phyloP scores from a whole-genome alignment of 176 grass and related monocot genomes.

The Oryza officinalis region DNA sequence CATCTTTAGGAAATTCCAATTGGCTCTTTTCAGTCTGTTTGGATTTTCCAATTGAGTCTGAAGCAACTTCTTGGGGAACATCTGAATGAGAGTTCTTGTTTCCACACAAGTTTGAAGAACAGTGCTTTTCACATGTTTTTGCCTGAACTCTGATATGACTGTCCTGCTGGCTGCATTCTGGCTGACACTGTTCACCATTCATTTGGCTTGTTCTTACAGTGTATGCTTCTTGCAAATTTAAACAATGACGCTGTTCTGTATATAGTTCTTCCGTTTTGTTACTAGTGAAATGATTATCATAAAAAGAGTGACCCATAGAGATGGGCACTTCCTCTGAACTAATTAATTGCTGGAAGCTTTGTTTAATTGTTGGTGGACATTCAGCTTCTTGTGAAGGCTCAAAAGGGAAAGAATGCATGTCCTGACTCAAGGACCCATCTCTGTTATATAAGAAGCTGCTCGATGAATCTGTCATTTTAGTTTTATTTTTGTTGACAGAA shows the following conservation, averaged over 20 bases:
- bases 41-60: conserved; percentile 25
- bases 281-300: conserved; percentile 14
- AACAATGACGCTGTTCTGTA: conserved; percentile 3
- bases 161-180: conserved; percentile 20
- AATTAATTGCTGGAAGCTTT: conserved; percentile 33
- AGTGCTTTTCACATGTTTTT: conserved; percentile 27
- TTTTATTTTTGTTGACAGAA: conserved; percentile 44
- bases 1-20: no score
- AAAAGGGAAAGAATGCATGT: conserved; percentile 9
- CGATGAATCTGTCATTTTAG: conserved; percentile 33
- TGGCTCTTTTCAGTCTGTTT: conserved; percentile 25
- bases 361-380: conserved; percentile 39
- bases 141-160: conserved; percentile 25
- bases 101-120: conserved; percentile 30
- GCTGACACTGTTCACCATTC: conserved; percentile 10
- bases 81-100: conserved; percentile 32
- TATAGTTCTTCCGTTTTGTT: conserved; percentile 31
- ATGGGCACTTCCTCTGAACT: conserved; percentile 34
- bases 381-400: conserved; percentile 24
- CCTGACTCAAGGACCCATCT: conserved; percentile 24
- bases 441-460: background rate
- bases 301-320: conserved; percentile 24
- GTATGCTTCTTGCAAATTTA: conserved; percentile 26
- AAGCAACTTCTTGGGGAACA: conserved; percentile 23
- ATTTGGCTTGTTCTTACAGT: conserved; percentile 20